Evolutionary conservation across 2,329 filamentous ascomycete species (phyloP).

Genomic region (Colletotrichum euphorbiae): DNA sequence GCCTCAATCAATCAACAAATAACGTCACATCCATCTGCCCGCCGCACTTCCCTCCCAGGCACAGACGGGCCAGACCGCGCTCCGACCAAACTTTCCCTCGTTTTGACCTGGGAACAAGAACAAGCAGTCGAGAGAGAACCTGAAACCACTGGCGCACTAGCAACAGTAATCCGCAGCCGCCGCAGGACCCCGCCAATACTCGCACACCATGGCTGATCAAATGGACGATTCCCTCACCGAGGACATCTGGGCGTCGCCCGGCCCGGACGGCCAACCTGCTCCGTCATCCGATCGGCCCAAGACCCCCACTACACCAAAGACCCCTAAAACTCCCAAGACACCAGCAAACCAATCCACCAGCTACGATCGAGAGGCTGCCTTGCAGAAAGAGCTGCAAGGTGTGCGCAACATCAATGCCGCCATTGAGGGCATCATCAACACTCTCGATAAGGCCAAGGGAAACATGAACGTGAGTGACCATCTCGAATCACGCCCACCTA

Average conservation of each 20-base stretch:
- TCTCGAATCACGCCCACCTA: background rate
- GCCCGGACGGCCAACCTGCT: constrained; percentile 46
- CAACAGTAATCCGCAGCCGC: constrained; percentile 11
- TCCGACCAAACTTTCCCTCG: background rate
- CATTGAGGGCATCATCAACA: constrained; percentile 81
- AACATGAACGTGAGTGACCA: constrained; percentile 77
- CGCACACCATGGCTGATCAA: constrained; percentile 56
- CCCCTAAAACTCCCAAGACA: constrained; percentile 58
- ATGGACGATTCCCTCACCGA: constrained; percentile 60
- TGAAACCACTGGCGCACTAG: background rate
- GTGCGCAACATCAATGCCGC: constrained; percentile 89
- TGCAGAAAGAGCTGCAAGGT: constrained; percentile 84
- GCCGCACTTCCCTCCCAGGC: constrained; percentile 16
- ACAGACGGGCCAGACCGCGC: constrained; percentile 7
- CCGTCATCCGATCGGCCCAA: constrained; percentile 53
- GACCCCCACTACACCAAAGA: constrained; percentile 62
- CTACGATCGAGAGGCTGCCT: constrained; percentile 77
- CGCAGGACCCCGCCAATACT: constrained; percentile 7
- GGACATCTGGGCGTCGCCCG: constrained; percentile 60
- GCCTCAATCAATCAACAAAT: constrained; percentile 37
- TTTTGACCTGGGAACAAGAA: background rate
- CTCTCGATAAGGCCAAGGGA: constrained; percentile 76
- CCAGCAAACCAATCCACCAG: constrained; percentile 49
- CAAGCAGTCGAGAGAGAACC: background rate
- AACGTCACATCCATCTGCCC: constrained; percentile 34